Base-by-base conservation (phyloP, 768 basidiomycete genomes). In the Xerocomellus dryophilus region DNA sequence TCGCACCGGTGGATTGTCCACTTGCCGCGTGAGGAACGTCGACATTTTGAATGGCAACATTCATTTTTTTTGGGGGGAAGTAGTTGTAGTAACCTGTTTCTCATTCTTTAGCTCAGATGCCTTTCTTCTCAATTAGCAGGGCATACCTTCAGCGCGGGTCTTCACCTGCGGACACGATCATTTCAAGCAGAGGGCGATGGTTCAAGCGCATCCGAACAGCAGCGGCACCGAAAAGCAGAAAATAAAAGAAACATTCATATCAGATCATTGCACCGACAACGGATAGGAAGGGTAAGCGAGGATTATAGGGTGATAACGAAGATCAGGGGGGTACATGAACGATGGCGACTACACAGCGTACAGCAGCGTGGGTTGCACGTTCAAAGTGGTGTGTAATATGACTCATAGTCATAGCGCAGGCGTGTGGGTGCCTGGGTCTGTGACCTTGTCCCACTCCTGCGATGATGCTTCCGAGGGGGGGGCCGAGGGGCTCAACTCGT, bases 361-460 rank as follows among this genome's bases (percentile, higher is more conserved):
- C 64, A 53, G 61, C 68, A 61, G 58, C 48, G 56, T 67, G 66
- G 50, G 56, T 57, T 59, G 64, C 59, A 66, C 61, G 65, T 62
- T 63, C 58, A 58, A 53, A 60, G 54, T 44, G 50, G 58, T 61
- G 70, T 58, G 60, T 62, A 69, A 53, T 50, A 53, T 53, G 66
- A 61, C 53, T 61, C 59, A 63, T 56, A 66, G 63, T 77, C 68
- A 72, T 58, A 70, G 65, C 53, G 74, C 76, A 59, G 80, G 77
- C 47, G 78, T 76, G 58, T 78, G 78, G 52, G 77, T 74, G 55
- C 82, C 87, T 44, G 87, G 80, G 67, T 92, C 88, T 61, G 90
- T 89, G 75, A 93, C 72, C 61, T 79, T 86, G 74, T 93, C 91
- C 91, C 90, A 93, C 69, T 92, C 91, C 73, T 90, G 89, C 47